phyloP scores from a whole-genome alignment of 768 basidiomycete genomes.

The Phanerodontia chrysosporium region DNA sequence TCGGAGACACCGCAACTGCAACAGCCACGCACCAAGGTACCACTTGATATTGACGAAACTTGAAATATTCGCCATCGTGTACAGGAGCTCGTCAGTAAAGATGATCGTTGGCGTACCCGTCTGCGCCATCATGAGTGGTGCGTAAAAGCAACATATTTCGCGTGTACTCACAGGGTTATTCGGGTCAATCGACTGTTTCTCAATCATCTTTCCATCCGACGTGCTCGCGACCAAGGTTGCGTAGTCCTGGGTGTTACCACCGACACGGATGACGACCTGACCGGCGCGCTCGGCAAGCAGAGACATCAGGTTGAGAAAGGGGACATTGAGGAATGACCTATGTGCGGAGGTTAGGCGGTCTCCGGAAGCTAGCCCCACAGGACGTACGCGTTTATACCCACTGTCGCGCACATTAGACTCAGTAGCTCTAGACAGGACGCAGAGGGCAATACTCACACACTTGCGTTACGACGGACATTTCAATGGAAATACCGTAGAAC shows the following conservation, averaged over 20 bases:
- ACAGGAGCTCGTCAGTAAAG: conserved; percentile 46
- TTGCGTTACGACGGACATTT: conserved; percentile 67
- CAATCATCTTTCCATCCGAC: conserved; percentile 16
- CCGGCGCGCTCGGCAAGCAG: conserved; percentile 41
- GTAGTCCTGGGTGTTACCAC: conserved; percentile 53
- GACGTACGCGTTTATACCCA: conserved; percentile 13
- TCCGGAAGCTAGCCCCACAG: not conserved
- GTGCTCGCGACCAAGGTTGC: conserved; percentile 23
- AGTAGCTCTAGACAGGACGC: too few species aligned
- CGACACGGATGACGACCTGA: conserved; percentile 34
- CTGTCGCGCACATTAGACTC: not conserved
- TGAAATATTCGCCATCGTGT: conserved; percentile 44
- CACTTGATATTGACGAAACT: conserved; percentile 41
- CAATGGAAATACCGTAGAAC: conserved; percentile 73
- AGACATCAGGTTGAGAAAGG: conserved; percentile 48
- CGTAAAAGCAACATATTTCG: conserved; percentile 1
- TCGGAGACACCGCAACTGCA: not conserved
- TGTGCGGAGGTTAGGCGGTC: not conserved
- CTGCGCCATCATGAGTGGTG: conserved; percentile 31
- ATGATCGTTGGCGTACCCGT: conserved; percentile 50
- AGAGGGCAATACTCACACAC: conserved; percentile 52
- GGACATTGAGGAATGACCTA: conserved; percentile 21
- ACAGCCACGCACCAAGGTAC: conserved; percentile 34
- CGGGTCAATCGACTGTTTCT: conserved; percentile 19
- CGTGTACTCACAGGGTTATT: conserved; percentile 35